Evolutionary conservation across 768 basidiomycete genomes (phyloP).

Genomic region (Lentinus tigrinus): DNA sequence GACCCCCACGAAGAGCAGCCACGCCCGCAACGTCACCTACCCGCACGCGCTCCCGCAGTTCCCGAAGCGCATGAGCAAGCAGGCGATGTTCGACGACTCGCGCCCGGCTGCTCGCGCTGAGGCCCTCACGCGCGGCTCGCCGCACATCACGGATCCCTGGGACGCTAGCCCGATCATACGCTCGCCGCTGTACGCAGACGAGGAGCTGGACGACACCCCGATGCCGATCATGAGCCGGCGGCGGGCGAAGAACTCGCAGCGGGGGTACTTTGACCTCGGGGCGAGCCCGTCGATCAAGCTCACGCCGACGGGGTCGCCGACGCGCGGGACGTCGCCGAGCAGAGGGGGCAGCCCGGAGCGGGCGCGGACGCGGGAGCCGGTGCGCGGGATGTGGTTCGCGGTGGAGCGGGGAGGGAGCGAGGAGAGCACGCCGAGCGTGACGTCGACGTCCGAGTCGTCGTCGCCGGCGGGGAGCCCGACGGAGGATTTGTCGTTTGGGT

Average conservation of each 20-base stretch:
- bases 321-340: not conserved
- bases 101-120: not conserved
- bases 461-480: conserved; percentile 39
- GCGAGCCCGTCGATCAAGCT: conserved; percentile 30
- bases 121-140: conserved; percentile 42
- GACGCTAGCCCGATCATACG: conserved; percentile 7
- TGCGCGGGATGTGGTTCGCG: conserved; percentile 15
- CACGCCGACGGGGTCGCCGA: conserved; percentile 44
- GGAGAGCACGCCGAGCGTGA: conserved; percentile 48
- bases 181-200: conserved; percentile 3
- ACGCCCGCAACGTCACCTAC: conserved; percentile 47
- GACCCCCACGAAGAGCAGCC: conserved; percentile 14
- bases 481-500: conserved; percentile 21
- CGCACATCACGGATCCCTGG: conserved; percentile 43
- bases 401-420: conserved; percentile 28
- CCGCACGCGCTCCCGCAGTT: conserved; percentile 31
- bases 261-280: conserved; percentile 52
- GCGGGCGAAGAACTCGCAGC: conserved; percentile 49
- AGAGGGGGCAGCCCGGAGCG: not conserved
- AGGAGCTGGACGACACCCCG: conserved; percentile 24
- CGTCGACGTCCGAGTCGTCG: conserved; percentile 42
- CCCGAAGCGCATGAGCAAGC: conserved; percentile 17
- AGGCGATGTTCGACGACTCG: conserved; percentile 6
- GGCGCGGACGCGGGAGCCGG: not conserved
- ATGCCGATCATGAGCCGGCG: conserved; percentile 14